Percentiles rank a stretch among this genome's conserved stretches.
Evolutionary conservation across 1,284 basidiomycete genomes (phyloP).

Genomic region (Leccinum glutinopallens): DNA sequence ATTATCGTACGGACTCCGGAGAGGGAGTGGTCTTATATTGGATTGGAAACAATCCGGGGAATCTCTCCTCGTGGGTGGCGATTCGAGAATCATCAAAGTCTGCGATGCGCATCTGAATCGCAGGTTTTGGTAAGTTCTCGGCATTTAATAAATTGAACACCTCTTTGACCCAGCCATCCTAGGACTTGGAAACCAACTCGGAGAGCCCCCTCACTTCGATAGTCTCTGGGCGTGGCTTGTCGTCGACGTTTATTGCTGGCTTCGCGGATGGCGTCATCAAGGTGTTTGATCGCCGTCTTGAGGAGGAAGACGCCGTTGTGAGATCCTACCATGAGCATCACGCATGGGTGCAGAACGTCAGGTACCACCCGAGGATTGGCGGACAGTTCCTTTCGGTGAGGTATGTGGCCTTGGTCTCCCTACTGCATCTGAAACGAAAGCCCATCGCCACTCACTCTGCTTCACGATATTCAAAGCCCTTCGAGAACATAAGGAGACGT

Average conservation of each 20-base stretch:
- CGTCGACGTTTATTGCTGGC: constrained; percentile 85
- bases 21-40: constrained; percentile 83
- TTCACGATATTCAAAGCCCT: constrained; percentile 79
- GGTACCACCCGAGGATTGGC: constrained; percentile 76
- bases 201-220: constrained; percentile 91
- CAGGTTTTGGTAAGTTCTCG: constrained; percentile 66
- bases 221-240: constrained; percentile 75
- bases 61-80: constrained; percentile 86
- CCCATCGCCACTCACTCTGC: constrained; percentile 30
- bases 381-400: constrained; percentile 89
- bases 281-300: constrained; percentile 88
- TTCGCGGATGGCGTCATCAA: constrained; percentile 94
- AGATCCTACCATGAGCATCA: constrained; percentile 82
- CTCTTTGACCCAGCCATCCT: constrained; percentile 10
- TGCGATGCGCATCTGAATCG: constrained; percentile 95
- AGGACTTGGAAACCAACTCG: constrained; percentile 89
- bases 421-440: background rate
- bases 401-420: constrained; percentile 44
- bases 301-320: constrained; percentile 85
- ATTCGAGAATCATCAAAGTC: constrained; percentile 85
- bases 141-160: background rate
- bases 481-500: constrained; percentile 13
- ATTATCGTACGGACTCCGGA: constrained; percentile 54
- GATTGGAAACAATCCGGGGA: constrained; percentile 95
- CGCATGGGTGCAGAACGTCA: constrained; percentile 91